Conservation (phyloP, 306 rosid species). For the Parietaria judaica region DNA sequence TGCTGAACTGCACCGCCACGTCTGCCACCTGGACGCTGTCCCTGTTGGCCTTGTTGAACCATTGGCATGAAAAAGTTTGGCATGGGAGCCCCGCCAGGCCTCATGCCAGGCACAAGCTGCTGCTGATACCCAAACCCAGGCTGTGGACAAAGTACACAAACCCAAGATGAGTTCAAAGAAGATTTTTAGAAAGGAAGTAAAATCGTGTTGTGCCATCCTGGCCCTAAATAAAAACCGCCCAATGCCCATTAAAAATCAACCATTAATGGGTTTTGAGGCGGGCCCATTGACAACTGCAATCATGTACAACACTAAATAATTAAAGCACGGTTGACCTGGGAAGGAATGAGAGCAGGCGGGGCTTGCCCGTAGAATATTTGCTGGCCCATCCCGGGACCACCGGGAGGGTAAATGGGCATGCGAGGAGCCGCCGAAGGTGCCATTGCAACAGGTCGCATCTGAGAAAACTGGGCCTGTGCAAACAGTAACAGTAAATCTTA, state of each 20-base stretch:
- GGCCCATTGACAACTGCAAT: too few relatives aligned
- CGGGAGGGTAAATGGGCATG: conserved; percentile 92
- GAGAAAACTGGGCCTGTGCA: conserved; percentile 88
- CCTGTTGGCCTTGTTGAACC: conserved; percentile 96
- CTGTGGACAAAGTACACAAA: neutral
- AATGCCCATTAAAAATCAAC: too few relatives aligned
- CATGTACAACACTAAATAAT: too few relatives aligned
- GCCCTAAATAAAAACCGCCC: too few relatives aligned
- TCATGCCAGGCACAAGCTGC: conserved; percentile 96
- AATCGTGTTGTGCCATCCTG: too few relatives aligned
- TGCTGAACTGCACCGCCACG: conserved; percentile 64
- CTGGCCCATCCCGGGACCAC: conserved; percentile 95
- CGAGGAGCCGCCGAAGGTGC: conserved; percentile 90
- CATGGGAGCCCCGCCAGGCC: conserved; percentile 91
- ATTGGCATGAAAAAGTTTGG: conserved; percentile 91
- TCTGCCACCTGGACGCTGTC: conserved; percentile 94
- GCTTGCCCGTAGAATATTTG: conserved; percentile 95
- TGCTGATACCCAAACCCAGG: conserved; percentile 97
- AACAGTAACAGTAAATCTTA: conserved; percentile 3
- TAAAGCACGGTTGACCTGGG: conserved; percentile 54
- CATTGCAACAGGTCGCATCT: conserved; percentile 84
- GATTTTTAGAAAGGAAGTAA: too few relatives aligned
- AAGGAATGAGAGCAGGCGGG: conserved; percentile 94
- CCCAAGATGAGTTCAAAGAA: neutral
- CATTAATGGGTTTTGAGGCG: too few relatives aligned